Evolutionary conservation across 352 stramenopile species (phyloP).

Genomic region (Globisporangium orthogonon): DNA sequence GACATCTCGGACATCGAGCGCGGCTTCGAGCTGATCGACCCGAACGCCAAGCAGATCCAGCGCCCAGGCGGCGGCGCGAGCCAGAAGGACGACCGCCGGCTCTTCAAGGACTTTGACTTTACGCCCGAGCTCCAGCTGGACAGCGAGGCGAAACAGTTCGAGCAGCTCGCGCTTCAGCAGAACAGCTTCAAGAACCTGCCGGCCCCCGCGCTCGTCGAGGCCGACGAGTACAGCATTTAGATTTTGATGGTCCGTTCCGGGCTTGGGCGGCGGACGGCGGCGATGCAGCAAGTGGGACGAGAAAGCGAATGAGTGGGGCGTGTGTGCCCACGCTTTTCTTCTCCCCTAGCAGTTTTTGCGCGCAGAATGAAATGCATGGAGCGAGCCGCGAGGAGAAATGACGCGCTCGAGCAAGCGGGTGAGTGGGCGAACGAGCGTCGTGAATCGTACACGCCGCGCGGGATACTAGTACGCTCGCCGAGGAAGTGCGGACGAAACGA

Average conservation of each 20-base stretch:
- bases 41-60: constrained; percentile 54
- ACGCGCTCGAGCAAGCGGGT: neutral
- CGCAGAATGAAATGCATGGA: neutral
- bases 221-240: constrained; percentile 77
- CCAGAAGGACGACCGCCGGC: constrained; percentile 63
- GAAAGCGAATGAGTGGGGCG: neutral
- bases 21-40: constrained; percentile 48
- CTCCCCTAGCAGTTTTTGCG: neutral
- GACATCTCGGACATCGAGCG: constrained; percentile 85
- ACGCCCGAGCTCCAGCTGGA: constrained; percentile 77
- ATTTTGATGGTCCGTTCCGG: neutral
- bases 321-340: neutral
- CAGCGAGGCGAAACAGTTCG: constrained; percentile 79
- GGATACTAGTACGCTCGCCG: no score
- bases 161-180: constrained; percentile 72
- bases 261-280: neutral
- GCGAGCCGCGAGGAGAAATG: neutral
- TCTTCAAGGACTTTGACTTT: constrained; percentile 87
- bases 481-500: neutral
- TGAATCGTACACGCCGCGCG: neutral
- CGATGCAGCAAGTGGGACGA: no score
- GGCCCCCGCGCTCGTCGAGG: constrained; percentile 59
- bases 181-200: constrained; percentile 84
- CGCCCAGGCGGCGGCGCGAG: constrained; percentile 26
- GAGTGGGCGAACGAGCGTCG: neutral